Percentiles rank a stretch among this genome's conserved stretches.
phyloP scores from a whole-genome alignment of 441 rosid species.

The Syzygium syzygioides region DNA sequence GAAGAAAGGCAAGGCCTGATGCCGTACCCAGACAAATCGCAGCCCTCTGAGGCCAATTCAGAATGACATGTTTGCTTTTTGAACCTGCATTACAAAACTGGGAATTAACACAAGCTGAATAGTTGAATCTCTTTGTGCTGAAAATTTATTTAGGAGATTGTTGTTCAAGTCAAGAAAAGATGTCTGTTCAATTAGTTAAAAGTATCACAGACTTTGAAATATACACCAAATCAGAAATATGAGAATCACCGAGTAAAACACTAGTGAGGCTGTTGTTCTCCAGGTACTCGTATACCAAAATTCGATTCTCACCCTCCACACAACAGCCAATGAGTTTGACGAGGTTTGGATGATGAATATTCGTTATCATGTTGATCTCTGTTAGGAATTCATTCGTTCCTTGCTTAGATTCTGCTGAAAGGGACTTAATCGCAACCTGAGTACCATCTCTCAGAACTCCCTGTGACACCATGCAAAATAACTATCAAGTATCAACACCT shows the following conservation, averaged over 20 bases:
- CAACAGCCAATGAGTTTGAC: conserved; percentile 69
- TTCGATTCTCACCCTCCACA: conserved; percentile 40
- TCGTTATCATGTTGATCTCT: conserved; percentile 52
- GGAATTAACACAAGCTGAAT: conserved; percentile 4
- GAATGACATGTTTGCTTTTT: conserved; percentile 32
- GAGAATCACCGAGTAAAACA: conserved; percentile 43
- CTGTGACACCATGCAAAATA: conserved; percentile 16
- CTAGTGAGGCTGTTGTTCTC: conserved; percentile 73
- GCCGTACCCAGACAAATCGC: conserved; percentile 65
- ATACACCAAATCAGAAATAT: not conserved
- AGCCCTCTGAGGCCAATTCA: conserved; percentile 64
- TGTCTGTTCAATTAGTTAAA: not conserved
- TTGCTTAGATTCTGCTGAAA: conserved; percentile 66
- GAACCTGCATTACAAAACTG: conserved; percentile 33
- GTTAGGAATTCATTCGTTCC: conserved; percentile 56
- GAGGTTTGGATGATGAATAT: conserved; percentile 54
- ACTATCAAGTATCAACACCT: not conserved
- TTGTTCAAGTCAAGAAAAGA: not conserved
- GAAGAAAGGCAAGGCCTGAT: conserved; percentile 52
- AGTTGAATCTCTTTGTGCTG: not conserved
- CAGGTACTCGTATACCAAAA: conserved; percentile 56
- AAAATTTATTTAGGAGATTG: not conserved
- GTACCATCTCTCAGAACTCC: conserved; percentile 55
- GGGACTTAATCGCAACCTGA: conserved; percentile 51
- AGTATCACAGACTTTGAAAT: not conserved